These are phyloP conservation scores for Kazachstania psychrophila DNA, from an alignment of 805 yeast species.

Conservation along the genomic window DNA sequence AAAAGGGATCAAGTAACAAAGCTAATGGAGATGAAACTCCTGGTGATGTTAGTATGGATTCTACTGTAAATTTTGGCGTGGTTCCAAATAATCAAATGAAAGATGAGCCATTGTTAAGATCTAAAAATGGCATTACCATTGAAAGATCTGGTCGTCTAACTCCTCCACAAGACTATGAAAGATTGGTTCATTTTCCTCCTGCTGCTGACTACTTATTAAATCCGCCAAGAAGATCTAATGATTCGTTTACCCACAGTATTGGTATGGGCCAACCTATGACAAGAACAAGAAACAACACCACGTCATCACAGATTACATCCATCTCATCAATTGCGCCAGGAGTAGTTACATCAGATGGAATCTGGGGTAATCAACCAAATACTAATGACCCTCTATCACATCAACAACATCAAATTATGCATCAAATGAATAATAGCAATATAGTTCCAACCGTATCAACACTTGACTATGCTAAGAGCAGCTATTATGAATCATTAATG, in stretches of 20 bases:
- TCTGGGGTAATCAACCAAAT: conserved; percentile 22
- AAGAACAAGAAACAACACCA: conserved; percentile 30
- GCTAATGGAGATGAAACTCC: conserved; percentile 6
- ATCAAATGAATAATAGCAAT: conserved; percentile 8
- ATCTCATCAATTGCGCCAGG: conserved; percentile 20
- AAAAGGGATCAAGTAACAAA: conserved; percentile 13
- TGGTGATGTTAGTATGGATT: conserved; percentile 10
- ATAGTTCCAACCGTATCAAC: conserved; percentile 17
- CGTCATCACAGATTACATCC: conserved; percentile 30
- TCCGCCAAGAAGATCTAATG: conserved; percentile 26
- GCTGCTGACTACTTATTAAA: conserved; percentile 15
- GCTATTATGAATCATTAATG: conserved; percentile 17
- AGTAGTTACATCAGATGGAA: conserved; percentile 17
- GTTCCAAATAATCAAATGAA: conserved; percentile 6
- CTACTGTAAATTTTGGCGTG: conserved; percentile 11
- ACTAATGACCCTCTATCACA: conserved; percentile 11
- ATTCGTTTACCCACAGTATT: conserved; percentile 20
- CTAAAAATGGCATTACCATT: conserved; percentile 15
- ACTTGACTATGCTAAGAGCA: conserved; percentile 7
- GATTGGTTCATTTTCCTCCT: conserved; percentile 23
- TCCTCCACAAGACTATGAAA: conserved; percentile 24
- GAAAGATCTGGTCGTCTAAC: conserved; percentile 17
- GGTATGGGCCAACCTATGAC: conserved; percentile 16
- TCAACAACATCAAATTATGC: conserved; percentile 13
- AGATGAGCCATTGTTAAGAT: conserved; percentile 3